Base-by-base conservation (phyloP, 108 stramenopile species). In the Cylindrotheca closterium region DNA sequence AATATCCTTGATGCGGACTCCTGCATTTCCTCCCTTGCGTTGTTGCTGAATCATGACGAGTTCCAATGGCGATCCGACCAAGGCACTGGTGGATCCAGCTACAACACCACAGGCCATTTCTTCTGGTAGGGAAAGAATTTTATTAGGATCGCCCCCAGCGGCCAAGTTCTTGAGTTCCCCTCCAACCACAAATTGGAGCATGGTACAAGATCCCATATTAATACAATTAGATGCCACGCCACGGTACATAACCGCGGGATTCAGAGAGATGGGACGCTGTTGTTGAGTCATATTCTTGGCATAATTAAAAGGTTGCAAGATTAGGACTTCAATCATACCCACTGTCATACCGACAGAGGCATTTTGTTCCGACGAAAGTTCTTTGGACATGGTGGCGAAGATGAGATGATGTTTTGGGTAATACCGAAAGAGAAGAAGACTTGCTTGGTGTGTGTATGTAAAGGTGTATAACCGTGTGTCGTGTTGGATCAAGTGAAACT, bases 31-130 rank as follows among this genome's bases (percentile, higher is more conserved):
- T 47, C 96, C 96, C 76, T 87, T 95, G 55, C 87, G 88, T 66
- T 97, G 96, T 65, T 97, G 96, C 60, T 97, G 96, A 67, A 97
- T 95, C 96, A 97, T 97, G 67, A 95, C 78, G 7, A 97, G 79
- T 65, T 97, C 96, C 51, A 97, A 63, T 8, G 96, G 96, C 60
- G 82, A 85, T 21, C 88, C 92, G 0, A 87, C 87, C 24, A 93
- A 33, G n/a, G 91, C 96, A 53, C 78, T 75, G 3, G 85, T 57
- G 30, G 85, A 75, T 27, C 96, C 96, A 25, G 94, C 96, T 29
- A 56, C 70, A 28, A 93, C 72, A 30, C 94, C 94, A 49, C 85
- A 83, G 2, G 61, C 62, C 89, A 95, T 93, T 70, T 95, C 91
- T 77, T 95, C 86, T 7, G 56, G 19, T 26, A 75, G 55, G 5